phyloP scores from a whole-genome alignment of 768 basidiomycete genomes.

The Tylopilus balloui region DNA sequence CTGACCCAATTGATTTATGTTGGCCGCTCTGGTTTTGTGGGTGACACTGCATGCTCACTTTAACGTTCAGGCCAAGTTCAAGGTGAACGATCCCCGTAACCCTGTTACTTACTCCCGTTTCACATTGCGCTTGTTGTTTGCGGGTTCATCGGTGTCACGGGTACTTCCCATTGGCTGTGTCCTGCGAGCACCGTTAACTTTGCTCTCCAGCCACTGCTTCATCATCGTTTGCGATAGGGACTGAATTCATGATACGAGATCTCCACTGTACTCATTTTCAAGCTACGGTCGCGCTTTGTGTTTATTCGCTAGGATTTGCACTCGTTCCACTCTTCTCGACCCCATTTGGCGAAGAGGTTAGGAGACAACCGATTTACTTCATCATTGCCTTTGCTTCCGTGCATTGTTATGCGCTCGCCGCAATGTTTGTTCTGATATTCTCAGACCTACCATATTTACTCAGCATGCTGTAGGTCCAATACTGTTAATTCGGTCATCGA shows the following conservation, averaged over 20 bases:
- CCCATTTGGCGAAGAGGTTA: slow-evolving; percentile 68
- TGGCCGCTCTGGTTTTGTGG: neutral
- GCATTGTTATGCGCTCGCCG: slow-evolving; percentile 38
- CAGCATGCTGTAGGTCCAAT: slow-evolving; percentile 25
- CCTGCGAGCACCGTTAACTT: neutral
- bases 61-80: slow-evolving; percentile 34
- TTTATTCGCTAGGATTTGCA: slow-evolving; percentile 59
- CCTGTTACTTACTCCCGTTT: slow-evolving; percentile 34
- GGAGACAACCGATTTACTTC: slow-evolving; percentile 56
- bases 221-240: slow-evolving; percentile 51
- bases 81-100: slow-evolving; percentile 35
- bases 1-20: slow-evolving; percentile 11
- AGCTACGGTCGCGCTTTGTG: slow-evolving; percentile 44
- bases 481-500: slow-evolving; percentile 56
- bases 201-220: slow-evolving; percentile 43
- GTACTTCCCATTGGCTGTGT: slow-evolving; percentile 4
- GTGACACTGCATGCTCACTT: neutral
- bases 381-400: slow-evolving; percentile 42
- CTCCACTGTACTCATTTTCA: slow-evolving; percentile 41
- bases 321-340: slow-evolving; percentile 60
- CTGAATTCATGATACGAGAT: slow-evolving; percentile 47
- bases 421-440: slow-evolving; percentile 16
- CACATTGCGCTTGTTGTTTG: slow-evolving; percentile 31
- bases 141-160: slow-evolving; percentile 28
- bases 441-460: neutral